Conservation (phyloP, 2,329 filamentous ascomycete genomes). For the Orbilia blumenaviensis region DNA sequence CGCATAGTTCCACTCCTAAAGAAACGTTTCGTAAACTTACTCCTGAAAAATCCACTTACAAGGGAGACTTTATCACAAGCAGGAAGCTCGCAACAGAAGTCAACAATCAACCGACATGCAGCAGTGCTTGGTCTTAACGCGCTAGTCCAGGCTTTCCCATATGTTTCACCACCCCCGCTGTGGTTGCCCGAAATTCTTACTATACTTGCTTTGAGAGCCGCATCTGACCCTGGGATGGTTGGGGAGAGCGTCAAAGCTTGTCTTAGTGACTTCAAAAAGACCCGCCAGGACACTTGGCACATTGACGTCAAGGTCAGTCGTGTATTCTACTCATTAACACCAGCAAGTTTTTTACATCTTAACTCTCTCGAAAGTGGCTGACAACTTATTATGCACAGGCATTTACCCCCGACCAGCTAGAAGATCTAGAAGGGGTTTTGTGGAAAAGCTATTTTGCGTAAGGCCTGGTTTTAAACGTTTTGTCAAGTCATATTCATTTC, state of each 20-base stretch:
- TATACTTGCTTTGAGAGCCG: slow-evolving; percentile 82
- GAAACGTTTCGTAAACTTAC: slow-evolving; percentile 77
- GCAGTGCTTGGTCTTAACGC: slow-evolving; percentile 91
- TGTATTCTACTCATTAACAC: background rate
- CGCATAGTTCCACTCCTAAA: slow-evolving; percentile 80
- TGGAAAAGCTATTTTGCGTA: slow-evolving; percentile 99
- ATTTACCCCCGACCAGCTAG: slow-evolving; percentile 90
- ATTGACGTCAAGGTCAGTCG: slow-evolving; percentile 90
- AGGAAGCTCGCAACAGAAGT: slow-evolving; percentile 56
- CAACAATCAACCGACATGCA: slow-evolving; percentile 77
- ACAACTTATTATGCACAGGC: slow-evolving; percentile 66
- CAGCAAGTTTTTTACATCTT: slow-evolving; percentile 53
- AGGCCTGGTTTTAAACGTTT: slow-evolving; percentile 46
- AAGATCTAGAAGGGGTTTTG: slow-evolving; percentile 92
- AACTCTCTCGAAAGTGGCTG: slow-evolving; percentile 26
- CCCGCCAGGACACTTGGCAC: slow-evolving; percentile 96
- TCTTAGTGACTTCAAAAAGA: slow-evolving; percentile 98
- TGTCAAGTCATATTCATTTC: background rate
- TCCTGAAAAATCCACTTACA: slow-evolving; percentile 86
- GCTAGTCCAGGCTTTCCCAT: slow-evolving; percentile 93
- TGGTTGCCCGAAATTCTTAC: slow-evolving; percentile 97
- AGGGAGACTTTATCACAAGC: slow-evolving; percentile 64
- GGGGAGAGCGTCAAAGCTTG: slow-evolving; percentile 95
- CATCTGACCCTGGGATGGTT: slow-evolving; percentile 87
- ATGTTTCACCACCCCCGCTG: slow-evolving; percentile 85